Base-by-base conservation (phyloP, 129 eudicot genomes). In the Calendula officinalis region DNA sequence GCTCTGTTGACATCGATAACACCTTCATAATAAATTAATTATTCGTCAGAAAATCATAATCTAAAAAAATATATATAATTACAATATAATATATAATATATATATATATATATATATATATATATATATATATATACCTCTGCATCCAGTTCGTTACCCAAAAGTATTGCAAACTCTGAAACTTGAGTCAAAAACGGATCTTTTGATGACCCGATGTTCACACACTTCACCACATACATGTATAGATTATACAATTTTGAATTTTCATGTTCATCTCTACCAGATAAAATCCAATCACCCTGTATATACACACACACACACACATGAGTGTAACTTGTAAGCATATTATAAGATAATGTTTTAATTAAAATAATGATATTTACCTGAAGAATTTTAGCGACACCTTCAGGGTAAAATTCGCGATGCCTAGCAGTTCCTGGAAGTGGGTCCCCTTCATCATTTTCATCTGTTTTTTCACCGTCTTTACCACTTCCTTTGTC, bases 391-490 rank as follows among this genome's bases (percentile, higher is more conserved):
- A 83, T 66, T 44, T 84, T 85, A 72, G 99, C 96, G 52, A 92
- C 81, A 54, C 99, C 99, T 88, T 92, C 99, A 67, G 99, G 99
- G 60, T 88, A 92, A 65, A 92, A 92, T 60, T 92, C 99, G 67
- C 96, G 77, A 56, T 92, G 96, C 64, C 95, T 92, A 40, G 99
- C 96, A 67, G 99, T 92, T 81, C 99, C 99, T 44, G 99, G 96
- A 33, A 92, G 80, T 58, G 95, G 95, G 60, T 88, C 95, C 39
- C 87, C 91, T 75, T 85, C 96, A 68, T 83, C 95, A 75, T 78
- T 83, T 60, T 81, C 87, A 49, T 83, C 99, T 47, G 75, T 66
- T 70, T 88, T 83, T 55, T 92, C 91, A 12, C 77, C 80, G 43
- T 85, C 96, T 68, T 73, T 91, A 65, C 82, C 88, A 72, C 82